Evolutionary conservation across 306 rosid genomes (phyloP).

Genomic region (Trichosanthes truncata): DNA sequence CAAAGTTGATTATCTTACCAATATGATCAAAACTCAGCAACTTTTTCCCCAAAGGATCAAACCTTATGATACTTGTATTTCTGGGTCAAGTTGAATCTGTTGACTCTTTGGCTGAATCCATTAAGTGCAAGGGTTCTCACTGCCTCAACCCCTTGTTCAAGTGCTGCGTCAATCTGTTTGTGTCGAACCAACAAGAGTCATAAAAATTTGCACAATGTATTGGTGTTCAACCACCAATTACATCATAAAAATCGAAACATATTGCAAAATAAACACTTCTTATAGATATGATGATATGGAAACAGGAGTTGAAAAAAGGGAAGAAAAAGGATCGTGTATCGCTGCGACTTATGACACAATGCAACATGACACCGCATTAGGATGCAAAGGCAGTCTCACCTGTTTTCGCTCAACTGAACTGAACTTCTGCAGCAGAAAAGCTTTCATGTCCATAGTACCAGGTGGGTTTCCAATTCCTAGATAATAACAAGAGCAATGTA

Average conservation of each 20-base stretch:
- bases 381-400: slow-evolving; percentile 22
- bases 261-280: not conserved
- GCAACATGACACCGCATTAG: not conserved
- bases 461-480: slow-evolving; percentile 90
- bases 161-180: slow-evolving; percentile 60
- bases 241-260: not conserved
- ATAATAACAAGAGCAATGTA: not conserved
- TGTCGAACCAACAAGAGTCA: not conserved
- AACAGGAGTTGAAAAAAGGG: not conserved
- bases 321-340: not conserved
- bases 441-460: slow-evolving; percentile 78
- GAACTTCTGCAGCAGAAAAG: slow-evolving; percentile 72
- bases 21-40: not conserved
- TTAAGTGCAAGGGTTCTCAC: slow-evolving; percentile 43
- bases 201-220: not conserved
- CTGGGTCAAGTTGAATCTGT: slow-evolving; percentile 68
- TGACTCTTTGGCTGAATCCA: slow-evolving; percentile 54
- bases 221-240: not conserved
- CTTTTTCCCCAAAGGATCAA: slow-evolving; percentile 9
- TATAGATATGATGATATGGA: not conserved
- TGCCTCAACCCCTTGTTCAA: slow-evolving; percentile 73
- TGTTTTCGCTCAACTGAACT: slow-evolving; percentile 64
- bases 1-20: not conserved
- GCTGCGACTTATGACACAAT: not conserved
- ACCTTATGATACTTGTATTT: slow-evolving; percentile 84